Evolutionary conservation across 352 stramenopile species (phyloP).

Genomic region (Pythium folliculosum): DNA sequence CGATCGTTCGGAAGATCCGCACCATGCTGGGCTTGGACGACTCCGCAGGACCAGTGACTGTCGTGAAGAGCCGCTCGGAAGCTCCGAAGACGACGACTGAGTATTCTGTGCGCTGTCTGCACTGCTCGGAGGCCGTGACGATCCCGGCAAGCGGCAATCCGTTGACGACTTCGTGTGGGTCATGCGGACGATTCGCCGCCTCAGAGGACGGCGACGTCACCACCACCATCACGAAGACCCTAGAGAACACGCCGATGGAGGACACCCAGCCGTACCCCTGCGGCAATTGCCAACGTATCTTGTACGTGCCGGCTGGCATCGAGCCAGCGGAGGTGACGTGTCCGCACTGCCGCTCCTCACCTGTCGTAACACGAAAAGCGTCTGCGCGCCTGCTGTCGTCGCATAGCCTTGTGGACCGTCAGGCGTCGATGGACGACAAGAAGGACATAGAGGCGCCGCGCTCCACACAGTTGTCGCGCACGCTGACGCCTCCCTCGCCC

Average conservation of each 20-base stretch:
- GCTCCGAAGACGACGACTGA: constrained; percentile 1
- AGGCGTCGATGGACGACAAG: constrained; percentile 29
- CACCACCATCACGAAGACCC: not conserved
- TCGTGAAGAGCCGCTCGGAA: not conserved
- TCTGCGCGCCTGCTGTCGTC: constrained; percentile 21
- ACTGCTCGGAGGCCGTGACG: constrained; percentile 58
- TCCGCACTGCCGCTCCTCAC: constrained; percentile 64
- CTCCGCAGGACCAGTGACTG: not conserved
- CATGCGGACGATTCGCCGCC: constrained; percentile 9
- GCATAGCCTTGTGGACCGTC: constrained; percentile 32
- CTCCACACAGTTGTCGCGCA: not conserved
- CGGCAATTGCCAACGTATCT: constrained; percentile 51
- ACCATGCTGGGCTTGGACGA: constrained; percentile 52
- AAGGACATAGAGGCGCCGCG: constrained; percentile 3
- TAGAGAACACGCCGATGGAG: not conserved
- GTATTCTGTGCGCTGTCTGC: constrained; percentile 51
- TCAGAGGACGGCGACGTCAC: not conserved
- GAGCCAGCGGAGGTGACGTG: constrained; percentile 58
- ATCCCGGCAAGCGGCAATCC: constrained; percentile 36
- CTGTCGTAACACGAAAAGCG: constrained; percentile 34
- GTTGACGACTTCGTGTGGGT: constrained; percentile 31
- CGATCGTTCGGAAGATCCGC: constrained; percentile 38
- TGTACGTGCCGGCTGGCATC: constrained; percentile 51
- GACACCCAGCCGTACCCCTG: constrained; percentile 33
- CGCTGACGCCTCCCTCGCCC: constrained; percentile 1